Percentiles rank a stretch among this genome's conserved stretches.
Conservation (phyloP, 805 yeast genomes). For the Metschnikowia aberdeeniae region DNA sequence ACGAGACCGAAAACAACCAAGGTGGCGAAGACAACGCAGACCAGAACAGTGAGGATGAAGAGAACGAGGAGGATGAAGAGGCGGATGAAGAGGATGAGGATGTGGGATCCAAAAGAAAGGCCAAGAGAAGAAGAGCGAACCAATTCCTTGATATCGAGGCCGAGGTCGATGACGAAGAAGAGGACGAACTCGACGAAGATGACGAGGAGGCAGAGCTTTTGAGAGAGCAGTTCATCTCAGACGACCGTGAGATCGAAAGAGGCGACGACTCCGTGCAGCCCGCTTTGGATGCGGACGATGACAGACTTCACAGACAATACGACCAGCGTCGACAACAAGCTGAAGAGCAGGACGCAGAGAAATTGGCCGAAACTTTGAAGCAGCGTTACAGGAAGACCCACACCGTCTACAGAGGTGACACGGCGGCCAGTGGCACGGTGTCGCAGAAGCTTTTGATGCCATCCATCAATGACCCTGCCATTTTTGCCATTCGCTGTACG, state of each 20-base stretch:
- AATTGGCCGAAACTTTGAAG: conserved; percentile 84
- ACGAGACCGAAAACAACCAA: conserved; percentile 1
- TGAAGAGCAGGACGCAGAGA: conserved; percentile 93
- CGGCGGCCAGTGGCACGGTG: conserved; percentile 56
- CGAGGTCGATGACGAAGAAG: conserved; percentile 97
- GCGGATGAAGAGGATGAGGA: conserved; percentile 49
- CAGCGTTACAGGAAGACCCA: conserved; percentile 89
- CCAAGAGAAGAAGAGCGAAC: conserved; percentile 54
- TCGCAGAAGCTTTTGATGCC: conserved; percentile 93
- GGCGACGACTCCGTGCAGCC: conserved; percentile 39
- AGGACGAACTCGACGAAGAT: conserved; percentile 81
- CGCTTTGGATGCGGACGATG: conserved; percentile 35
- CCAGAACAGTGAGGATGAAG: conserved; percentile 17
- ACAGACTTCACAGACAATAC: conserved; percentile 83
- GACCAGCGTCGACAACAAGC: conserved; percentile 83
- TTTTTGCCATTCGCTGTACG: conserved; percentile 93
- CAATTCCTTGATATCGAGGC: conserved; percentile 98
- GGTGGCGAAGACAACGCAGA: conserved; percentile 1
- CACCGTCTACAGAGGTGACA: conserved; percentile 80
- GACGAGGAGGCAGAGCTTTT: conserved; percentile 88
- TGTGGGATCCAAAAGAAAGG: conserved; percentile 43
- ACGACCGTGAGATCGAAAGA: conserved; percentile 59
- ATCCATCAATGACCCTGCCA: conserved; percentile 92
- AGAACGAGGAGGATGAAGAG: conserved; percentile 51
- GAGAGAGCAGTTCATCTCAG: conserved; percentile 77